phyloP scores from a whole-genome alignment of 208 protist species.

The Crithidia fasciculata region DNA sequence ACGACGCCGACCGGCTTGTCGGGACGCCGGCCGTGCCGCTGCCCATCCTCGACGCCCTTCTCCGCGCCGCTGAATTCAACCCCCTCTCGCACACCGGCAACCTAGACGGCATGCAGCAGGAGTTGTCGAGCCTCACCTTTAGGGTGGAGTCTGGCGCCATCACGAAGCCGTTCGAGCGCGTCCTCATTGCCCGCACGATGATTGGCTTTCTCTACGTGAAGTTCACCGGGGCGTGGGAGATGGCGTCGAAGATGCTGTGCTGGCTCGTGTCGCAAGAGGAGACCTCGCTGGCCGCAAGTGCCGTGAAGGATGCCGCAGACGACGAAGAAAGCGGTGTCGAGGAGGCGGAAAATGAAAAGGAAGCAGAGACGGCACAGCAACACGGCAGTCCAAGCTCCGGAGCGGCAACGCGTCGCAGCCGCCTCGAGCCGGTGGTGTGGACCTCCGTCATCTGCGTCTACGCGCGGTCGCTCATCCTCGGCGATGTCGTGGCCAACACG shows the following conservation, averaged over 20 bases:
- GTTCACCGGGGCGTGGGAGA: conserved; percentile 75
- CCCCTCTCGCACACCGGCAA: conserved; percentile 72
- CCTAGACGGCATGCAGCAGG: conserved; percentile 68
- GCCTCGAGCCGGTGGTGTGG: conserved; percentile 74
- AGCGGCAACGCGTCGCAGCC: background rate
- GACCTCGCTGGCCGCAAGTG: conserved; percentile 21
- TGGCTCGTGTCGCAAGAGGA: conserved; percentile 65
- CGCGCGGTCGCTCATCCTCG: conserved; percentile 73
- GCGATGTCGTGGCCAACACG: conserved; percentile 50
- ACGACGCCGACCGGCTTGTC: conserved; percentile 22
- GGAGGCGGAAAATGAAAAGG: background rate
- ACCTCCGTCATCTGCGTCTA: conserved; percentile 62
- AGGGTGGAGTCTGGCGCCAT: conserved; percentile 60
- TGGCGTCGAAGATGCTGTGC: conserved; percentile 65
- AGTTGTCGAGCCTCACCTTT: conserved; percentile 67
- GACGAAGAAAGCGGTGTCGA: background rate
- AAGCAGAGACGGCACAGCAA: background rate
- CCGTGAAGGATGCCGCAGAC: background rate
- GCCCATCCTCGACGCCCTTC: conserved; percentile 34
- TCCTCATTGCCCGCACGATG: conserved; percentile 76
- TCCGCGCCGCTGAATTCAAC: conserved; percentile 71
- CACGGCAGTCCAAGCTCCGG: background rate
- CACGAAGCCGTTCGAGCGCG: conserved; percentile 50
- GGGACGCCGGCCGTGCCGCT: conserved; percentile 26
- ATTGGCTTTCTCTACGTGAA: conserved; percentile 84